Base-by-base conservation (phyloP, 2,329 filamentous ascomycete species). In the Capronia epimyces region DNA sequence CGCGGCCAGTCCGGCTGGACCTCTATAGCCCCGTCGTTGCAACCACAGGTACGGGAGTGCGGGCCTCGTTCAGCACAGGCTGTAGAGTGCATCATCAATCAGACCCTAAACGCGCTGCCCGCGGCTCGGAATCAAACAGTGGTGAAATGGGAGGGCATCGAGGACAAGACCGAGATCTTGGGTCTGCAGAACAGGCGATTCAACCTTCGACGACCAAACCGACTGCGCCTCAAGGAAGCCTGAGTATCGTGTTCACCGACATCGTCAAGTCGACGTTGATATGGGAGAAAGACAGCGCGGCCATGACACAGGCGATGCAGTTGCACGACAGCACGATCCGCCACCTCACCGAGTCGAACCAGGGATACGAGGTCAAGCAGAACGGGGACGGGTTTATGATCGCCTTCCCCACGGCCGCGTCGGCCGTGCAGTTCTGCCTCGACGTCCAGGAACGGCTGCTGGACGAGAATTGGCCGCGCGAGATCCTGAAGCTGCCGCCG, bases 331-430 rank as follows among this genome's bases (percentile, higher is more conserved):
- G 46, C 36, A 49, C 51, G 16, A 49, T 60, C 31, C 54, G 58
- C n/a, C 18, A 31, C 16, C 52, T 57, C 9, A 55, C 49, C 3
- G 27, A 45, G 31, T 27, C 20, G n/a, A 55, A 60, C 43, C 18
- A 37, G 2, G 56, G 58, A 22, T 60, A 59, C 50, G 58, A 60
- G 37, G 56, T 60, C 39, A 60, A 60, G 44, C 58, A 60, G 44
- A 60, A 60, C 27, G 58, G 56, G 13, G 58, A 60, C n/a, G 58
- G 58, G 21, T 60, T 60, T 50, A 59, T 60, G 58, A 57, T 60
- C 24, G 54, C 54, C 15, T 60, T 60, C 24, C 39, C 52, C 9
- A 50, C 51, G 8, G 56, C 58, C 3, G 49, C 49, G 3, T 42
- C 52, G 2, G 58, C 58, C 12, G 48, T 60, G 39, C 51, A 56